These are phyloP conservation scores for Tardiomyces depauwii DNA, from an alignment of 1,139 yeast species.

Conservation along the genomic window DNA sequence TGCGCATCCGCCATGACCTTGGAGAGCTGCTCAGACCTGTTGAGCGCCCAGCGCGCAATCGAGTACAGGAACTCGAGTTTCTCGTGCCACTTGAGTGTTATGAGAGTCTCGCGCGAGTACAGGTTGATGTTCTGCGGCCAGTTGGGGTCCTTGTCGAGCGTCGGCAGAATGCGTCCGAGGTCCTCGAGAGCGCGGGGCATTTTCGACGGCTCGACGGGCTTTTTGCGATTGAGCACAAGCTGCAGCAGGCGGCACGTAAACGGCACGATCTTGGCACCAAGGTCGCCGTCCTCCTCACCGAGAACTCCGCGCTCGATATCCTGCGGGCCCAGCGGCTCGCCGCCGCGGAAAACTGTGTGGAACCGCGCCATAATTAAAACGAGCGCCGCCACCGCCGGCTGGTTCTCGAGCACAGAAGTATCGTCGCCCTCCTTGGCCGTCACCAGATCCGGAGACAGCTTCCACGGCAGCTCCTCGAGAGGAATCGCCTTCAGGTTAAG, in stretches of 20 bases:
- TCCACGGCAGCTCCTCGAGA: slow-evolving; percentile 22
- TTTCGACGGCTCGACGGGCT: slow-evolving; percentile 28
- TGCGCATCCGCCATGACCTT: slow-evolving; percentile 5
- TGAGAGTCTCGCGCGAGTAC: slow-evolving; percentile 18
- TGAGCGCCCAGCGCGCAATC: slow-evolving; percentile 23
- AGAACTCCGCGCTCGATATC: slow-evolving; percentile 29
- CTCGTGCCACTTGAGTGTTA: slow-evolving; percentile 21
- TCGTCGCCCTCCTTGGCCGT: background rate
- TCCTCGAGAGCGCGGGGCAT: slow-evolving; percentile 28
- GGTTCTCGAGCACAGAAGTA: slow-evolving; percentile 8
- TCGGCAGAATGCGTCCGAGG: slow-evolving; percentile 14
- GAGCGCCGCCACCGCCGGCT: slow-evolving; percentile 22
- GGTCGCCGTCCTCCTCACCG: slow-evolving; percentile 9
- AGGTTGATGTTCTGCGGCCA: slow-evolving; percentile 20
- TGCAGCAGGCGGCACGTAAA: slow-evolving; percentile 26
- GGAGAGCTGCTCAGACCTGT: slow-evolving; percentile 19
- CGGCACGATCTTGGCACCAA: slow-evolving; percentile 21
- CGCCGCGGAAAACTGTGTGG: slow-evolving; percentile 22
- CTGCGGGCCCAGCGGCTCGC: slow-evolving; percentile 28
- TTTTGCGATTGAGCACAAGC: slow-evolving; percentile 29
- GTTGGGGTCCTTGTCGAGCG: slow-evolving; percentile 17
- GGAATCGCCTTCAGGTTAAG: background rate
- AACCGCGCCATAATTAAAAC: slow-evolving; percentile 26
- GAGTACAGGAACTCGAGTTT: slow-evolving; percentile 20
- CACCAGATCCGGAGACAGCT: slow-evolving; percentile 2